Percentiles rank a stretch among this genome's conserved stretches.
Conservation (phyloP, 495 filamentous ascomycete species). For the Chaetomidium leptoderma region DNA sequence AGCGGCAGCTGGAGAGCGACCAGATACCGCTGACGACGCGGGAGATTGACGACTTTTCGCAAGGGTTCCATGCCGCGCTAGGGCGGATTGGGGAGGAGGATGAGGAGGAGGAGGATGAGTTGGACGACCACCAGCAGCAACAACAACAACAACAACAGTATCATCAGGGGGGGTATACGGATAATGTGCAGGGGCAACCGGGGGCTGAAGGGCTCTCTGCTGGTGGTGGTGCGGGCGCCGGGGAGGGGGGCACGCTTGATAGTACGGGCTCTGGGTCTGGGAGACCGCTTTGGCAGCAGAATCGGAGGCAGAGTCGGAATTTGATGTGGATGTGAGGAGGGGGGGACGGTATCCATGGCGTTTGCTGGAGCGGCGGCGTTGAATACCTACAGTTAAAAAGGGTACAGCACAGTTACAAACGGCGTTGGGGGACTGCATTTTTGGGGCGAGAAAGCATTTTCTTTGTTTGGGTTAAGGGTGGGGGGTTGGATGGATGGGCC, state of each 20-base stretch:
- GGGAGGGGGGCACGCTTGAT: constrained; percentile 12
- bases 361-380: constrained; percentile 8
- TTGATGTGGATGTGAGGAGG: constrained; percentile 43
- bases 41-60: constrained; percentile 43
- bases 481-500: not conserved
- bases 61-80: constrained; percentile 34
- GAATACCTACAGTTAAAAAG: not conserved
- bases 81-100: constrained; percentile 42
- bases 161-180: constrained; percentile 22
- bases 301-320: constrained; percentile 44
- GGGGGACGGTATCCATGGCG: too few relatives aligned
- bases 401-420: not conserved
- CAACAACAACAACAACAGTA: constrained; percentile 20
- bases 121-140: not conserved
- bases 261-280: constrained; percentile 8
- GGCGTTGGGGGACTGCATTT: constrained; percentile 2
- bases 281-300: constrained; percentile 47
- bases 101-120: constrained; percentile 20
- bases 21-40: constrained; percentile 32
- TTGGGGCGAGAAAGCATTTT: not conserved
- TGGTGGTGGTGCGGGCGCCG: not conserved
- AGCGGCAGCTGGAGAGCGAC: constrained; percentile 22
- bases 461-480: not conserved
- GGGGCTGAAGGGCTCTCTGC: not conserved
- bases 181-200: constrained; percentile 16